Conservation (phyloP, 2,329 filamentous ascomycete genomes). For the Ophiognomonia clavigignenti-juglandacearum region DNA sequence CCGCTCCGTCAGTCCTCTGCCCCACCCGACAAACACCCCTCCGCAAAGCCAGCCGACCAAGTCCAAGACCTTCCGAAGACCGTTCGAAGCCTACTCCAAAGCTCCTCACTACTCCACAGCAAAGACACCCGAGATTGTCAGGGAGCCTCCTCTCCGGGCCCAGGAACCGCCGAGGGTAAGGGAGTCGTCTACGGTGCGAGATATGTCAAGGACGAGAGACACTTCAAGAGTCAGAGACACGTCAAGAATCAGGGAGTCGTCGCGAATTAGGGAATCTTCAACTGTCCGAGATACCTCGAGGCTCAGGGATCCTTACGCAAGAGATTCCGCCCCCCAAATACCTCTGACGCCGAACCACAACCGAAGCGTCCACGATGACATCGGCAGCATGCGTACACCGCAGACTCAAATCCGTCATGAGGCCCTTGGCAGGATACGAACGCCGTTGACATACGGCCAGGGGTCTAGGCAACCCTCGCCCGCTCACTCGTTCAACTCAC, state of each 20-base stretch:
- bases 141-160: constrained; percentile 34
- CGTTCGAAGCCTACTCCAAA: constrained; percentile 63
- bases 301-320: not conserved
- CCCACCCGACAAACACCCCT: constrained; percentile 45
- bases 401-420: constrained; percentile 14
- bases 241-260: not conserved
- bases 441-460: constrained; percentile 26
- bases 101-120: constrained; percentile 62
- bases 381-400: constrained; percentile 23
- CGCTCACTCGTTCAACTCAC: constrained; percentile 29
- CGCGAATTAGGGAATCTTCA: not conserved
- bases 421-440: constrained; percentile 23
- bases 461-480: constrained; percentile 33
- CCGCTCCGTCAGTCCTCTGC: constrained; percentile 56
- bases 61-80: constrained; percentile 59
- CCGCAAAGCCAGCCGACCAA: constrained; percentile 53
- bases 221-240: not conserved
- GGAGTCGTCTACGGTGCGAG: not conserved
- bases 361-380: constrained; percentile 18
- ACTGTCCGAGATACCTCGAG: not conserved
- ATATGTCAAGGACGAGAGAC: not conserved
- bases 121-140: constrained; percentile 55
- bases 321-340: constrained; percentile 9
- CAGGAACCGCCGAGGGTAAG: constrained; percentile 25
- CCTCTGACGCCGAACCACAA: constrained; percentile 7